Percentiles rank a stretch among this genome's conserved stretches.
These are phyloP conservation scores for Yamadazyma tumulicola DNA, from an alignment of 805 yeast species.

Conservation along the genomic window DNA sequence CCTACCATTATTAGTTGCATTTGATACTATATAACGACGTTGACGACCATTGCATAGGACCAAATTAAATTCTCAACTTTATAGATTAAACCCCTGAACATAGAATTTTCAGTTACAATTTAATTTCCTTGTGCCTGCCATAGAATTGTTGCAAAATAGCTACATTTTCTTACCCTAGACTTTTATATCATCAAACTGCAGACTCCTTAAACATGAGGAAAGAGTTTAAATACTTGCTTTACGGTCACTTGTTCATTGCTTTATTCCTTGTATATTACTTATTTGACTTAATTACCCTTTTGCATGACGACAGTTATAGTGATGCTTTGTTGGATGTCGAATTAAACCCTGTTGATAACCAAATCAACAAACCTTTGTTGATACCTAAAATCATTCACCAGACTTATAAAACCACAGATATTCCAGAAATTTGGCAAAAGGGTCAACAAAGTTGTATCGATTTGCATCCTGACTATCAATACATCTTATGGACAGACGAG, in stretches of 20 bases:
- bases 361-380: constrained; percentile 44
- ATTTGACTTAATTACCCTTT: constrained; percentile 67
- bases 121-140: background rate
- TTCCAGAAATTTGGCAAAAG: constrained; percentile 78
- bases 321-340: constrained; percentile 65
- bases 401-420: constrained; percentile 74
- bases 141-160: background rate
- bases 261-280: constrained; percentile 56
- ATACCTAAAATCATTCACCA: constrained; percentile 93
- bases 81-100: background rate
- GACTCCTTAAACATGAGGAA: constrained; percentile 49
- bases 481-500: constrained; percentile 87
- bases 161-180: background rate
- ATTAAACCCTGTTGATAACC: constrained; percentile 50
- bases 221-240: constrained; percentile 59
- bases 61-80: background rate
- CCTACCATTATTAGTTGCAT: too few relatives aligned
- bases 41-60: too few relatives aligned
- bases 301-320: constrained; percentile 66
- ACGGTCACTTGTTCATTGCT: constrained; percentile 56
- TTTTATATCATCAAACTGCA: background rate
- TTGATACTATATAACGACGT: too few relatives aligned
- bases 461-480: constrained; percentile 83
- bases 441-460: constrained; percentile 77
- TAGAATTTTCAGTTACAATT: background rate